Base-by-base conservation (phyloP, 441 rosid species). In the Bruguiera hainesii region DNA sequence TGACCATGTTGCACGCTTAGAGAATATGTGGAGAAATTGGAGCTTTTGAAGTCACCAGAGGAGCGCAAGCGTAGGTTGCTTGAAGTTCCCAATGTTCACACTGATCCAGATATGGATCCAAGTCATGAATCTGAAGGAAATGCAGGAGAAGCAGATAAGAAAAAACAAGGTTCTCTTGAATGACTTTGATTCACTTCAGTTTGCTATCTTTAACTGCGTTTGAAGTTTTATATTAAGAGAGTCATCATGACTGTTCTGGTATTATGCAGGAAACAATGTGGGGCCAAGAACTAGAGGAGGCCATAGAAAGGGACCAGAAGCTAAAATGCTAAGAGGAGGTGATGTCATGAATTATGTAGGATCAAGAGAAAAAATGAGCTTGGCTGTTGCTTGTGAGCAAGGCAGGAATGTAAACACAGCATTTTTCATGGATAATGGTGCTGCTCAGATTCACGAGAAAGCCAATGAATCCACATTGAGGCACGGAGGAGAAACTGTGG, bases 1-100 rank as follows among this genome's bases (percentile, higher is more conserved):
- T 96, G 79, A 96, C 98, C 13, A 53, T 75, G 74, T 65, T 86
- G 74, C 83, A 93, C 99, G 83, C 89, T 82, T 70, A 85, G 90
- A 80, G 98, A 89, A 85, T 89, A 75, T 66, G 75, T 87, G 26
- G 91, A 86, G 81, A 96, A 89, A 78, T 75, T 91, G 75, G 87
- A 83, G 84, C 87, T 85, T 75, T 79, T 96, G 77, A 75, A 84
- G 61, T 93, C 97, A 31, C 85, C 84, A 19, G 83, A 82, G 76
- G 97, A 86, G 76, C 85, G 77, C 56, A 89, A 88, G 76, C 83
- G 89, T 61, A 85, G 89, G 82, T 71, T 88, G 75, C 81, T 71
- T 66, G 95, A 85, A 74, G 73, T 80, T 75, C 93, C 93, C 18
- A 74, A 77, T 58, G 85, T 96, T 56, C 98, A 93, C 65, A 21